These are phyloP conservation scores for Phragmites australis DNA, from an alignment of 176 grass and related monocot species.

Conservation along the genomic window DNA sequence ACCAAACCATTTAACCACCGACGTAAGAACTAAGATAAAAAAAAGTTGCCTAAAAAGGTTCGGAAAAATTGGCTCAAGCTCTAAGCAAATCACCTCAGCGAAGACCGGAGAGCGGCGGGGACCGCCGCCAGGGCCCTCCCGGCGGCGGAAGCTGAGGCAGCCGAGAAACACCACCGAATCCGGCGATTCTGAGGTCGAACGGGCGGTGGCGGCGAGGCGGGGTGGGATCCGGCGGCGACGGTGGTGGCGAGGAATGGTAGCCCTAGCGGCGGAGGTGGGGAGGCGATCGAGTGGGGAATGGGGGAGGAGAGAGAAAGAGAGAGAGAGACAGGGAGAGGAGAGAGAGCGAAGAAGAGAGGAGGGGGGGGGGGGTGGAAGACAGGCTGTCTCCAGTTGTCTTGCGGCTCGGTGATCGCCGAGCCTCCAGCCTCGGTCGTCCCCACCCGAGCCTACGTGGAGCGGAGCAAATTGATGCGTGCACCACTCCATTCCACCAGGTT, in stretches of 20 bases:
- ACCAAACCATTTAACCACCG: conserved; percentile 21
- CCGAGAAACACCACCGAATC: conserved; percentile 13
- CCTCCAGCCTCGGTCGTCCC: conserved; percentile 33
- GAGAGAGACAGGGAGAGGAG: conserved; percentile 10
- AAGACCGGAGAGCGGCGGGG: conserved; percentile 18
- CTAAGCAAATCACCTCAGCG: conserved; percentile 39
- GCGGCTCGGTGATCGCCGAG: conserved; percentile 54
- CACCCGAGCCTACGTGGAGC: conserved; percentile 63
- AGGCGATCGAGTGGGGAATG: conserved; percentile 29
- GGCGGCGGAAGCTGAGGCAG: conserved; percentile 18
- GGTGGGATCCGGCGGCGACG: conserved; percentile 50
- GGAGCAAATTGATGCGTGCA: conserved; percentile 28
- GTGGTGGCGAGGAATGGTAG: conserved; percentile 19
- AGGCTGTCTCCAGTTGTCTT: conserved; percentile 91
- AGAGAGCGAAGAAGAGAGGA: background rate
- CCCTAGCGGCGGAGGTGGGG: conserved; percentile 32
- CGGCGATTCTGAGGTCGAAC: conserved; percentile 36
- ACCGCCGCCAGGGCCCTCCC: conserved; percentile 32
- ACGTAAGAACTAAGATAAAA: conserved; percentile 19
- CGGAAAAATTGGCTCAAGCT: background rate
- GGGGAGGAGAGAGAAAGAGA: background rate
- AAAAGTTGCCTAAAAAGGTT: background rate
- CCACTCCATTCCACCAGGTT: background rate
- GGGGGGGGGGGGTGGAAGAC: conserved; percentile 63
- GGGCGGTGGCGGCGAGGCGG: conserved; percentile 5